Conservation (phyloP, 768 basidiomycete genomes). For the Hygrocybe coccinea region DNA sequence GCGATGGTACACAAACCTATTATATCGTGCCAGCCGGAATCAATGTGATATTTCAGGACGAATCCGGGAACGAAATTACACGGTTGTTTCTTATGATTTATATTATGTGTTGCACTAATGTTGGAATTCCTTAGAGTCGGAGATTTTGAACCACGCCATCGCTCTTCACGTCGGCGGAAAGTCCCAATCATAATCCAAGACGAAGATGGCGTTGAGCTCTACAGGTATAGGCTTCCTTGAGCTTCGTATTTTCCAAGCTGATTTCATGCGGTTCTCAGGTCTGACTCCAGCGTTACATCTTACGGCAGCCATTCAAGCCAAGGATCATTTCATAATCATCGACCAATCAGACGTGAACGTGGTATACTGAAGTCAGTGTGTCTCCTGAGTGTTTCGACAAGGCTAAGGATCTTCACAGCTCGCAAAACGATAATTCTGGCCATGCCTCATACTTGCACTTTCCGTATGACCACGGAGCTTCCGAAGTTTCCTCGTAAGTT, state of each 20-base stretch:
- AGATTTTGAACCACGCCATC: conserved; percentile 34
- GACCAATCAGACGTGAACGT: neutral
- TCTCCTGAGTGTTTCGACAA: neutral
- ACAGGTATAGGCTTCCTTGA: conserved; percentile 37
- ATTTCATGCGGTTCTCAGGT: conserved; percentile 9
- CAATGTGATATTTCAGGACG: conserved; percentile 65
- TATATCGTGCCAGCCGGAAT: conserved; percentile 65
- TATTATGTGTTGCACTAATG: neutral
- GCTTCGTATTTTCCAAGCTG: neutral
- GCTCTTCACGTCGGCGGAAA: conserved; percentile 22
- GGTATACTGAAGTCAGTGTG: neutral
- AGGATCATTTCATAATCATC: too few species aligned
- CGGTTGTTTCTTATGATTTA: conserved; percentile 37
- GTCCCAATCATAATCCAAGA: conserved; percentile 57
- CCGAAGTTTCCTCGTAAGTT: neutral
- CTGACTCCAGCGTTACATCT: conserved; percentile 11
- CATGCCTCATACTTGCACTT: neutral
- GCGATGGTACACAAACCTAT: conserved; percentile 19
- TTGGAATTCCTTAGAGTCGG: conserved; percentile 40
- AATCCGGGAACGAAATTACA: conserved; percentile 57
- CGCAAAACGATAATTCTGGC: neutral
- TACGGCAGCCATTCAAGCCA: neutral
- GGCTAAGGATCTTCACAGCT: neutral
- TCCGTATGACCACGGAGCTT: neutral
- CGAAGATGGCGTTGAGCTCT: conserved; percentile 52